A percentile compares a stretch with the other conserved stretches of the same genome.
phyloP scores from a whole-genome alignment of 768 basidiomycete genomes.

The Pulveroboletus ravenelii region DNA sequence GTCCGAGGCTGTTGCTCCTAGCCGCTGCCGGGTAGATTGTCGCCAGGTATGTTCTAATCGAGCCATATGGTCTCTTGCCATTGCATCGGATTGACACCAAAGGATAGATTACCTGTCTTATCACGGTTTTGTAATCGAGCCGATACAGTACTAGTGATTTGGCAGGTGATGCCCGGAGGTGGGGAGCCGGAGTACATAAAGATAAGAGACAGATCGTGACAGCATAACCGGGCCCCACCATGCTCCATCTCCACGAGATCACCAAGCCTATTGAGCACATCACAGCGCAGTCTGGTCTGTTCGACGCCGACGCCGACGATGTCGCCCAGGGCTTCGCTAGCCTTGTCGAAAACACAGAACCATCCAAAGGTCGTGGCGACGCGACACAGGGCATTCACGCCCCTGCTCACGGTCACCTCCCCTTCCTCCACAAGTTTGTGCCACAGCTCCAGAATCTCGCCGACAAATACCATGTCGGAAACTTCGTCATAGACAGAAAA shows the following conservation, averaged over 20 bases:
- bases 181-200: background rate
- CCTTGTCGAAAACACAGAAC: conserved; percentile 18
- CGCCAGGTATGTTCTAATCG: too few species aligned
- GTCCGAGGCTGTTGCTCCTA: too few species aligned
- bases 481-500: conserved; percentile 49
- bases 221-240: background rate
- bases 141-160: too few species aligned
- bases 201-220: background rate
- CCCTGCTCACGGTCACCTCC: conserved; percentile 29
- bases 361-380: conserved; percentile 12
- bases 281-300: conserved; percentile 11
- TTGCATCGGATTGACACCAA: too few species aligned
- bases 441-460: conserved; percentile 56
- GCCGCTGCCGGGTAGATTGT: too few species aligned
- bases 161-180: too few species aligned
- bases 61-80: too few species aligned
- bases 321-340: conserved; percentile 18
- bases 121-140: too few species aligned
- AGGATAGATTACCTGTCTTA: too few species aligned
- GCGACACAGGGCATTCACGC: conserved; percentile 29
- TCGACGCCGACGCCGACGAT: conserved; percentile 15
- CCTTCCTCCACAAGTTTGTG: conserved; percentile 44
- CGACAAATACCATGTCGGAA: conserved; percentile 50
- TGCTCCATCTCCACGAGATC: conserved; percentile 17
- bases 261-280: conserved; percentile 30